A percentile compares a stretch with the other conserved stretches of the same genome.
Evolutionary conservation across 371 early-diverging fungal genomes (phyloP).

Genomic region (Nematocida sp.): DNA sequence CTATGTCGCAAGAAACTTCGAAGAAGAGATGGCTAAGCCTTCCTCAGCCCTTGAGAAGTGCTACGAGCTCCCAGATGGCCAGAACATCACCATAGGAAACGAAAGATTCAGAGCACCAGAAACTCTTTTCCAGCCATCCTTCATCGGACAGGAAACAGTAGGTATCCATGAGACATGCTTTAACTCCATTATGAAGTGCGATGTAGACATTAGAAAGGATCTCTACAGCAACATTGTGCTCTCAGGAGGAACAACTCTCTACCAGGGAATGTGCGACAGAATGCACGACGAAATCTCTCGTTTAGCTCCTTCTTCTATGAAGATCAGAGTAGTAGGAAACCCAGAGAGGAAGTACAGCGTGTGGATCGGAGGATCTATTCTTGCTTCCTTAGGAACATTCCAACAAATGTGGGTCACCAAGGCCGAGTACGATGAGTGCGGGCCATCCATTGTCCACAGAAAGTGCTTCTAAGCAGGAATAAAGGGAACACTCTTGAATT

Average conservation of each 20-base stretch:
- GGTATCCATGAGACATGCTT: slow-evolving; percentile 89
- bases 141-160: slow-evolving; percentile 79
- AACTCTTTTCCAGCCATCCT: slow-evolving; percentile 92
- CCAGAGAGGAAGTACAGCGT: slow-evolving; percentile 99
- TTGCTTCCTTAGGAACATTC: slow-evolving; percentile 96
- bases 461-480: slow-evolving; percentile 68
- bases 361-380: slow-evolving; percentile 99
- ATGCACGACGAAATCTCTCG: slow-evolving; percentile 95
- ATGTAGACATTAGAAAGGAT: slow-evolving; percentile 91
- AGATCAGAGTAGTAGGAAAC: slow-evolving; percentile 98
- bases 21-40: slow-evolving; percentile 91
- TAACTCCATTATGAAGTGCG: slow-evolving; percentile 91
- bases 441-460: slow-evolving; percentile 67
- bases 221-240: slow-evolving; percentile 88
- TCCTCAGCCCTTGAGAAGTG: slow-evolving; percentile 72
- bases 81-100: slow-evolving; percentile 90
- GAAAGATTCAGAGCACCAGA: slow-evolving; percentile 97
- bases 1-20: slow-evolving; percentile 94
- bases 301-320: slow-evolving; percentile 91
- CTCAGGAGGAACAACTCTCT: slow-evolving; percentile 74
- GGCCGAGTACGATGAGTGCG: slow-evolving; percentile 82
- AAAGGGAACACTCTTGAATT: background rate
- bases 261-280: slow-evolving; percentile 72
- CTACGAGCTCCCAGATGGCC: slow-evolving; percentile 98
- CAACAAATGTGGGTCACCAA: slow-evolving; percentile 92